Percentiles rank a stretch among this genome's conserved stretches.
Evolutionary conservation across 257 asterid species (phyloP).

Genomic region (Nicotiana tabacum): DNA sequence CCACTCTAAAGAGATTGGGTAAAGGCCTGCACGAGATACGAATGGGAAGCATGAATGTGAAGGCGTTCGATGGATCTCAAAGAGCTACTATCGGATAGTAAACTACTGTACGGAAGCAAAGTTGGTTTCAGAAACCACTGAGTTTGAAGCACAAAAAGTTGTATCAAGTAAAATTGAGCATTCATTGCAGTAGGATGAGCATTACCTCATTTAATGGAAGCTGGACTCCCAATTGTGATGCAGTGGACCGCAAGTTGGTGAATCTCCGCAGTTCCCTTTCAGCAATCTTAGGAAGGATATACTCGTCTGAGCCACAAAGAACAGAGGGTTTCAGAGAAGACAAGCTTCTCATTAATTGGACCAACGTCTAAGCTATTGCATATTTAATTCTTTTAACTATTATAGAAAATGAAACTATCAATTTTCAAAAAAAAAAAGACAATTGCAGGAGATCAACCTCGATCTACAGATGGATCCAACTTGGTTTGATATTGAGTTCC

Average conservation of each 20-base stretch:
- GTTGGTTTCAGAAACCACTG: background rate
- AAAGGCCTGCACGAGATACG: no score
- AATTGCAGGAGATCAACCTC: no score
- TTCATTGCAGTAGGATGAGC: background rate
- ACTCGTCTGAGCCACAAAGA: slow-evolving; percentile 60
- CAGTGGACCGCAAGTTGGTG: slow-evolving; percentile 63
- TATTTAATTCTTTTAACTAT: background rate
- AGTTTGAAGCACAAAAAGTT: background rate
- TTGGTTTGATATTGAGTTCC: no score
- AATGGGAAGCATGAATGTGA: no score
- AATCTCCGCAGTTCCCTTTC: slow-evolving; percentile 78
- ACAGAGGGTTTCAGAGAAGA: slow-evolving; percentile 16
- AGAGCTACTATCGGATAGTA: background rate
- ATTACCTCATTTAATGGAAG: slow-evolving; percentile 53
- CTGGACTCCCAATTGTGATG: slow-evolving; percentile 45
- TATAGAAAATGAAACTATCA: background rate
- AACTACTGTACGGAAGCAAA: background rate
- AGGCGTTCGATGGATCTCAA: no score
- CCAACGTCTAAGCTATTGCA: background rate
- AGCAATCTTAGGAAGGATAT: slow-evolving; percentile 88
- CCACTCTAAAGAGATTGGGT: no score
- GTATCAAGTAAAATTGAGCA: background rate
- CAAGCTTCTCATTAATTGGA: background rate
- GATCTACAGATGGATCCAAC: no score
- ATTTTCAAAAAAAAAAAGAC: background rate